Evolutionary conservation across 352 stramenopile genomes (phyloP), one percentile per base, ranked within the genome.

Genomic region (Pythium phragmitis): DNA sequence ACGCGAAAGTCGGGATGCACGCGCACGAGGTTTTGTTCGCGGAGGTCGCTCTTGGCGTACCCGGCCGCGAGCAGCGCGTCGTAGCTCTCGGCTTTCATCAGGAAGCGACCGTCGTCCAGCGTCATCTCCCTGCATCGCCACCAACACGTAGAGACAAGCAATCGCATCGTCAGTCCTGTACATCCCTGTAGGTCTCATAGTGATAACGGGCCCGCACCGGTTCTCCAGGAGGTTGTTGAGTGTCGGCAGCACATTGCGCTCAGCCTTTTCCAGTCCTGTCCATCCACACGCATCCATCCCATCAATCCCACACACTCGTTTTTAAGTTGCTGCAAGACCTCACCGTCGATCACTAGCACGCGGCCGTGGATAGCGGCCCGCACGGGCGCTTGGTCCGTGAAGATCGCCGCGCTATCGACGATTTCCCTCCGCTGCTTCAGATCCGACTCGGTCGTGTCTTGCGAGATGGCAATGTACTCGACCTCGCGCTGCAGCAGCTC

Each of bases 221-320:
- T 99, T 98, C 70, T 99, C 96, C 8, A 99, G 77, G 34, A 99
- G 66, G 69, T 99, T 99, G 70, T 99, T 99, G 13, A 99, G 70
- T n/a, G 96, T 98, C 0, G 96, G 96, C 33, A 99, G 74, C 2
- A 99, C 96, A 65, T 99, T 99, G 19, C 96, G 74, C 68, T 98
- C 94, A 11, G 96, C 96, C 48, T 97, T 98, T 72, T 99, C 94
- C 14, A 99, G 56, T 4, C 84, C 85, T 94, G 28, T 6, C 26
- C 13, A 57, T 1, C 12, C 45, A 50, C 17, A 36, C 1, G 2
- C 13, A 64, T 13, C 13, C 56, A 42, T 56, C 5, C 19, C 13
- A 28, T 36, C n/a, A 58, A 30, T 37, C 21, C 26, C 26, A 30
- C 26, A 56, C 0, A 21, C 14, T 8, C 19, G 23, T 7, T 33